Conservation (phyloP, 1,139 yeast genomes). For the Candida buenavistaensis region DNA sequence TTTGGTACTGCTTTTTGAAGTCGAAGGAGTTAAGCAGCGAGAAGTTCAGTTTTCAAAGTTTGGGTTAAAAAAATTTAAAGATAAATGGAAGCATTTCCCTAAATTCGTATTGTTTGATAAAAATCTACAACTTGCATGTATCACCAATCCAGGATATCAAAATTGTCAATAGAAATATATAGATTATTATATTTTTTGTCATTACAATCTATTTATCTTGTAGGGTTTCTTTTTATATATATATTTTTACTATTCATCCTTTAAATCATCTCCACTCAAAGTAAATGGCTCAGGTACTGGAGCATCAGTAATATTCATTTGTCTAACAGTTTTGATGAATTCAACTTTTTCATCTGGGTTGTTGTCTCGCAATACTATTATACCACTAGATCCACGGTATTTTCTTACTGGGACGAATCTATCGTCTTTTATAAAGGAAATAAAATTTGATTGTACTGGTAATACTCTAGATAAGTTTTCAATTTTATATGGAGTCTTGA, state of each 20-base stretch:
- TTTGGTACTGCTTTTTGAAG: slow-evolving; percentile 15
- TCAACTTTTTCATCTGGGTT: slow-evolving; percentile 66
- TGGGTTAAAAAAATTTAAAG: slow-evolving; percentile 10
- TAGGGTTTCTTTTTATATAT: neutral
- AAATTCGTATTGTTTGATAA: slow-evolving; percentile 15
- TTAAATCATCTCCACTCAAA: slow-evolving; percentile 53
- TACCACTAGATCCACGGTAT: slow-evolving; percentile 77
- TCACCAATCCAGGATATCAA: slow-evolving; percentile 22
- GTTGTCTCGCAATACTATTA: slow-evolving; percentile 74
- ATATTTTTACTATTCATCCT: slow-evolving; percentile 21
- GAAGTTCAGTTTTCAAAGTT: slow-evolving; percentile 15
- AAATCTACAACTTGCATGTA: slow-evolving; percentile 26
- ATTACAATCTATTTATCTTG: neutral
- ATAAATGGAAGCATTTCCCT: slow-evolving; percentile 18
- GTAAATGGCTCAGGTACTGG: slow-evolving; percentile 88
- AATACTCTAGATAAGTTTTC: slow-evolving; percentile 84
- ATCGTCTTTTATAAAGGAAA: slow-evolving; percentile 72
- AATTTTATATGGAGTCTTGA: slow-evolving; percentile 65
- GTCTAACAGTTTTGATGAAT: slow-evolving; percentile 82
- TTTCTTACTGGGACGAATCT: slow-evolving; percentile 84
- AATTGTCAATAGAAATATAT: slow-evolving; percentile 11
- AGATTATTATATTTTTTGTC: neutral
- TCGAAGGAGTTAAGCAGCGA: slow-evolving; percentile 19
- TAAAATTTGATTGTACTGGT: slow-evolving; percentile 85
- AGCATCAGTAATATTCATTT: slow-evolving; percentile 78